Evolutionary conservation across 495 filamentous ascomycete genomes (phyloP).

Genomic region (Penicillium roqueforti): DNA sequence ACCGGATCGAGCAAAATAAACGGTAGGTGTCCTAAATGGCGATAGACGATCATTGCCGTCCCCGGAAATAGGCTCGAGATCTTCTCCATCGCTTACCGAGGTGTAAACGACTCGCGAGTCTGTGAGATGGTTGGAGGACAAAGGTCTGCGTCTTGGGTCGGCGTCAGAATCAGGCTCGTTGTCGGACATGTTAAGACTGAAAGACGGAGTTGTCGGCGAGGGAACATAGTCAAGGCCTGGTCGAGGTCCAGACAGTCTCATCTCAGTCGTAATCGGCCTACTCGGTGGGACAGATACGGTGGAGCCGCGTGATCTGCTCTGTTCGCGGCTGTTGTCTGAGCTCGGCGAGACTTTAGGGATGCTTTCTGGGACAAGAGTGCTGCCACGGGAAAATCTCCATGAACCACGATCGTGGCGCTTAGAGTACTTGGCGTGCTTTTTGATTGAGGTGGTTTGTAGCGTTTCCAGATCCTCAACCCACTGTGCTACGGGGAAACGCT

Average conservation of each 20-base stretch:
- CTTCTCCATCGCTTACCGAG: constrained; percentile 5
- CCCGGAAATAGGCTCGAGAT: not conserved
- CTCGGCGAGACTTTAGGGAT: constrained; percentile 8
- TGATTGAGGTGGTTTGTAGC: constrained; percentile 54
- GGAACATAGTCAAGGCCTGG: constrained; percentile 1
- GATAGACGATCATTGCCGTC: constrained; percentile 8
- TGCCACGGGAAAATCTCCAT: constrained; percentile 17
- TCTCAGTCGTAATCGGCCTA: constrained; percentile 5
- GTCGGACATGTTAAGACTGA: constrained; percentile 1
- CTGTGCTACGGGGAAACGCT: constrained; percentile 69
- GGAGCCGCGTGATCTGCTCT: constrained; percentile 8
- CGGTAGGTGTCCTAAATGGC: constrained; percentile 11
- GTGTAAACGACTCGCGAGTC: constrained; percentile 10
- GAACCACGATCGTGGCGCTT: constrained; percentile 7
- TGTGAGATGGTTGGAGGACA: not conserved
- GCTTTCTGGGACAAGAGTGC: constrained; percentile 8
- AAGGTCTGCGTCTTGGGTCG: constrained; percentile 1
- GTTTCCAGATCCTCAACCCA: constrained; percentile 62
- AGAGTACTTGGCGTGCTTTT: constrained; percentile 24
- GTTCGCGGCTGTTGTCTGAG: constrained; percentile 9
- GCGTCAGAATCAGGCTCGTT: constrained; percentile 1
- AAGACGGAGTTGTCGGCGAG: not conserved
- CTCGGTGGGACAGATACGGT: constrained; percentile 3
- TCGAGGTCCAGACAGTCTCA: constrained; percentile 9
- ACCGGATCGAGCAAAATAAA: constrained; percentile 12